These are phyloP conservation scores for Tulasnella sp. DNA, from an alignment of 768 basidiomycete genomes.

Conservation along the genomic window DNA sequence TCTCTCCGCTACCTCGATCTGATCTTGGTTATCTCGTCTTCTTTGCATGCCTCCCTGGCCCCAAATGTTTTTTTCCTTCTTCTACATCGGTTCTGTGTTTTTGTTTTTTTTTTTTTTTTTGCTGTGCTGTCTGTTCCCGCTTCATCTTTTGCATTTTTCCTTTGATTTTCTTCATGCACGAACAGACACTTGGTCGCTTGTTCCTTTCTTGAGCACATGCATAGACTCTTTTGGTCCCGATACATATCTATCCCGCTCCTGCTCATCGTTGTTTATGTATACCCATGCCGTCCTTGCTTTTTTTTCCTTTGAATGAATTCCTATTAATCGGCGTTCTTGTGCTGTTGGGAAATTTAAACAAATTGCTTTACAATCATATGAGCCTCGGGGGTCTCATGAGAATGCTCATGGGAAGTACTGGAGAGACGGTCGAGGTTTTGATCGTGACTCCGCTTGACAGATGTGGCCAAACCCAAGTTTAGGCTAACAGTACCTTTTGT, in stretches of 20 bases:
- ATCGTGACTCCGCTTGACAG: too few species aligned
- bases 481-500: too few species aligned
- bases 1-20: too few species aligned
- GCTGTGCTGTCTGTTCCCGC: background rate
- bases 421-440: too few species aligned
- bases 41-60: background rate
- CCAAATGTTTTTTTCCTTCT: background rate
- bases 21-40: background rate
- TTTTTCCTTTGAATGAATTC: background rate
- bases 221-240: background rate
- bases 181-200: background rate
- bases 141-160: background rate
- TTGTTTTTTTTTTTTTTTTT: background rate
- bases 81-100: too few species aligned
- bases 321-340: background rate
- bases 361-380: background rate
- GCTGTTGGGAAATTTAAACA: background rate
- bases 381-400: background rate
- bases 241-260: background rate
- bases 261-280: background rate
- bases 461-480: too few species aligned
- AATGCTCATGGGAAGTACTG: too few species aligned
- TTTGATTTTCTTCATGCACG: background rate
- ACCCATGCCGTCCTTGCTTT: background rate
- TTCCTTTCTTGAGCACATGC: background rate